phyloP scores from a whole-genome alignment of 2,329 filamentous ascomycete species.

The Talaromyces sp. region DNA sequence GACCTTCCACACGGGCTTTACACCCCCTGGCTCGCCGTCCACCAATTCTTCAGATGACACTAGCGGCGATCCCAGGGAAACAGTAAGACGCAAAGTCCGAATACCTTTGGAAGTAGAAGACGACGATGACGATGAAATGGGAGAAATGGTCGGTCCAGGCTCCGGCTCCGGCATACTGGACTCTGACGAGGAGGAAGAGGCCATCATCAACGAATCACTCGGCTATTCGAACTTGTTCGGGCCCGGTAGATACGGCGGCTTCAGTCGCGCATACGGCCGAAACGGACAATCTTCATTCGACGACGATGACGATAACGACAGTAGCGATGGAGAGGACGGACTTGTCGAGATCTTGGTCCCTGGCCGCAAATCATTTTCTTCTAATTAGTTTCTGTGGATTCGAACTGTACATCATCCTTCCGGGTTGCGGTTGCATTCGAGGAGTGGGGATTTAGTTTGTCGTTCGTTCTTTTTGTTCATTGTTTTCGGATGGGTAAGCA shows the following conservation, averaged over 20 bases:
- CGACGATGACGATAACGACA: constrained; percentile 43
- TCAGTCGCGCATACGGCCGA: constrained; percentile 30
- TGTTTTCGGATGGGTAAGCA: not conserved
- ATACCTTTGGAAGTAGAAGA: constrained; percentile 60
- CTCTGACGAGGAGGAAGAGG: constrained; percentile 54
- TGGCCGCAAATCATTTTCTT: constrained; percentile 32
- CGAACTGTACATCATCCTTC: constrained; percentile 16
- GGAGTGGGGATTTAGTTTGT: constrained; percentile 5
- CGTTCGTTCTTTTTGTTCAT: not conserved
- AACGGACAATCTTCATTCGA: constrained; percentile 28
- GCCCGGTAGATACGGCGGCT: constrained; percentile 41
- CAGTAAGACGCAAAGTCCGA: constrained; percentile 41
- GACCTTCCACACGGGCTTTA: constrained; percentile 38
- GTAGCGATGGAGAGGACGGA: constrained; percentile 41
- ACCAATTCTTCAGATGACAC: constrained; percentile 43
- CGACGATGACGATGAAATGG: constrained; percentile 44
- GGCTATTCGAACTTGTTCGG: constrained; percentile 66
- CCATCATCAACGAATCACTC: constrained; percentile 60
- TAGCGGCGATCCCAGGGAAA: constrained; percentile 36
- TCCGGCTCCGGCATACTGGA: constrained; percentile 45
- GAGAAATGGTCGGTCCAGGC: constrained; percentile 46
- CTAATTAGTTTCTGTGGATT: constrained; percentile 12
- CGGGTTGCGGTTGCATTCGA: constrained; percentile 10
- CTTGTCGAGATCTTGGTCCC: constrained; percentile 47
- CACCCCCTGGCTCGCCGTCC: constrained; percentile 39